Base-by-base conservation (phyloP, 805 yeast species). In the Monosporozyma solicola region DNA sequence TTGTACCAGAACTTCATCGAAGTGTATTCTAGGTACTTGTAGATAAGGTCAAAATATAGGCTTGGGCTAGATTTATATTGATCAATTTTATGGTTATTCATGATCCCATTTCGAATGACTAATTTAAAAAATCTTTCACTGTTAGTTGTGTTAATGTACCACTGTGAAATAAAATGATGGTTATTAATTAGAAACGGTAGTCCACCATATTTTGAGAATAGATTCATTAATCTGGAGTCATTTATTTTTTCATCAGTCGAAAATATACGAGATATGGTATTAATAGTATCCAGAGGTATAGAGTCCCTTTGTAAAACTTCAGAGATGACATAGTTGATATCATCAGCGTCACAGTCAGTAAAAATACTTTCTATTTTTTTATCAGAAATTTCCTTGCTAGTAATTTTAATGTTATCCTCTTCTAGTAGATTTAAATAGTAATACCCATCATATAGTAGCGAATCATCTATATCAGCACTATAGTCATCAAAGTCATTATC, bases 101-200 rank as follows among this genome's bases (percentile, higher is more conserved):
- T 57, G 20, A 67, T 55, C 2, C 70, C 70, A 47, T 60, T 60
- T 54, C 65, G 63, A 27, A 66, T 57, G 9, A 65, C 16, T 16
- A 32, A 7, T 25, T 47, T 47, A 8, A 45, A 41, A 8, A 46
- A 39, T 25, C 39, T 27, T 8, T 51, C 27, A 13, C 25, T 43
- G 22, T 27, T 49, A 16, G 8, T 8, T 4, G 20, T 33, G 13
- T n/a, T 16, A 10, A 11, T 20, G 25, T 47, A 47, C 39, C 37
- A 24, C 35, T 48, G n/a, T 43, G 22, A 37, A 53, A 56, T 35
- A 47, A 53, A 6, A 25, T 29, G 13, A 48, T 22, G 7, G 49
- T 32, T 32, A 48, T 44, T 48, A 44, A 31, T 55, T 58, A 64
- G 47, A 6, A 50, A 41, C 6, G 63, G 58, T 5, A 64, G 25